Evolutionary conservation across 495 filamentous ascomycete species (phyloP).

Genomic region (Thermochaetoides thermophila): DNA sequence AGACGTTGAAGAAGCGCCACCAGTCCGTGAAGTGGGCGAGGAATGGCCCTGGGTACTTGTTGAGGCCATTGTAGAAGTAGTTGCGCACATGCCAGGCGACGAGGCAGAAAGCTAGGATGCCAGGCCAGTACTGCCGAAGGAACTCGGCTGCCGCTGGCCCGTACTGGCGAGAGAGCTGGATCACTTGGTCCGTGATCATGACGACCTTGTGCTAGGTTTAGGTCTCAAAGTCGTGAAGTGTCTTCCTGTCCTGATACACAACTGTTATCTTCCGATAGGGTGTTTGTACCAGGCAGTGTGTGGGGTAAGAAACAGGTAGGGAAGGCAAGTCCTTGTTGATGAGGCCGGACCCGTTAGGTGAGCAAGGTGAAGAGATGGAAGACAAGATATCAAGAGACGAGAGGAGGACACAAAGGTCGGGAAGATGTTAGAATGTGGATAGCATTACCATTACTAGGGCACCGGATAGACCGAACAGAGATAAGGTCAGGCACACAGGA

Average conservation of each 20-base stretch:
- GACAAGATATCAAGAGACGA: neutral
- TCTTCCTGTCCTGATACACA: too few species aligned
- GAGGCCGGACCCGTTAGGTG: neutral
- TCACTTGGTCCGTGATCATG: conserved; percentile 16
- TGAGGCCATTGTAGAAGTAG: conserved; percentile 43
- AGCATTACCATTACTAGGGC: too few species aligned
- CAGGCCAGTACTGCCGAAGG: conserved; percentile 36
- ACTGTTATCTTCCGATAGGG: neutral
- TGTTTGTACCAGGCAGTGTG: neutral
- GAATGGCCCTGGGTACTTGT: conserved; percentile 52
- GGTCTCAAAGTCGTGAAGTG: too few species aligned
- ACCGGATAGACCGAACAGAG: too few species aligned
- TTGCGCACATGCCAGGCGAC: conserved; percentile 37
- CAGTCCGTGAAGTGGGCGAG: conserved; percentile 51
- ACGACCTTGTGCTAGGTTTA: neutral
- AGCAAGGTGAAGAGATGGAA: neutral
- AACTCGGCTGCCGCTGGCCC: too few species aligned
- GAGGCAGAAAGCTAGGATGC: conserved; percentile 17
- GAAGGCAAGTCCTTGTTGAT: conserved; percentile 4
- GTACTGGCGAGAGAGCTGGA: conserved; percentile 24
- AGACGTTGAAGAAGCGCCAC: conserved; percentile 57
- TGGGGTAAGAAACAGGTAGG: conserved; percentile 4
- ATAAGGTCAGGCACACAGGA: too few species aligned
- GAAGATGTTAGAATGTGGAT: too few species aligned
- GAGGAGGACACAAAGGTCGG: too few species aligned